phyloP scores from a whole-genome alignment of 495 filamentous ascomycete species.

The Aspergillus cristatus region DNA sequence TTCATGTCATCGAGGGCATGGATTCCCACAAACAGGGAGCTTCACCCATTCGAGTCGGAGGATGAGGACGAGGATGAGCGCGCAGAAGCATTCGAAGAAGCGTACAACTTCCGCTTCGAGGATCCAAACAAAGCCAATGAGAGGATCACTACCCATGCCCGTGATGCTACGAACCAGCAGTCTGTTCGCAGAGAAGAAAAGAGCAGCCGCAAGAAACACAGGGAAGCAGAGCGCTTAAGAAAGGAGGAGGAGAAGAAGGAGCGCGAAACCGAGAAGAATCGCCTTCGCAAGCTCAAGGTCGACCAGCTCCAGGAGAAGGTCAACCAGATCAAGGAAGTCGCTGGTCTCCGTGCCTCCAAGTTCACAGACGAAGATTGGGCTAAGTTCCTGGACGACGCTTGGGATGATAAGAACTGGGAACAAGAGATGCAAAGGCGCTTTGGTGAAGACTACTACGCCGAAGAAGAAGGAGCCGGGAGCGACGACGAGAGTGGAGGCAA shows the following conservation, averaged over 20 bases:
- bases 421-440: slow-evolving; percentile 79
- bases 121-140: slow-evolving; percentile 79
- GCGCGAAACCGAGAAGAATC: slow-evolving; percentile 70
- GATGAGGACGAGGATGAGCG: slow-evolving; percentile 75
- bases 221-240: slow-evolving; percentile 66
- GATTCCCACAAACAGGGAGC: slow-evolving; percentile 53
- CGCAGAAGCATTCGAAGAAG: slow-evolving; percentile 80
- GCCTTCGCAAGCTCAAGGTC: slow-evolving; percentile 75
- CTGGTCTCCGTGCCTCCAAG: slow-evolving; percentile 59
- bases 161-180: slow-evolving; percentile 68
- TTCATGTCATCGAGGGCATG: slow-evolving; percentile 86
- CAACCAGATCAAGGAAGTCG: slow-evolving; percentile 73
- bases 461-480: slow-evolving; percentile 39
- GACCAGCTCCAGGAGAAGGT: slow-evolving; percentile 81
- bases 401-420: slow-evolving; percentile 82
- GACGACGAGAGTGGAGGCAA: slow-evolving; percentile 34
- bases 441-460: slow-evolving; percentile 80
- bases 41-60: slow-evolving; percentile 80
- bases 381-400: slow-evolving; percentile 72
- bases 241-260: slow-evolving; percentile 70
- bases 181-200: slow-evolving; percentile 77
- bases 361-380: slow-evolving; percentile 69
- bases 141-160: slow-evolving; percentile 72
- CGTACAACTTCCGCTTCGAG: slow-evolving; percentile 97
- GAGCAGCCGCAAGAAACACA: slow-evolving; percentile 61